Evolutionary conservation across 1,139 yeast species (phyloP).

Genomic region (Williopsis jadinii): DNA sequence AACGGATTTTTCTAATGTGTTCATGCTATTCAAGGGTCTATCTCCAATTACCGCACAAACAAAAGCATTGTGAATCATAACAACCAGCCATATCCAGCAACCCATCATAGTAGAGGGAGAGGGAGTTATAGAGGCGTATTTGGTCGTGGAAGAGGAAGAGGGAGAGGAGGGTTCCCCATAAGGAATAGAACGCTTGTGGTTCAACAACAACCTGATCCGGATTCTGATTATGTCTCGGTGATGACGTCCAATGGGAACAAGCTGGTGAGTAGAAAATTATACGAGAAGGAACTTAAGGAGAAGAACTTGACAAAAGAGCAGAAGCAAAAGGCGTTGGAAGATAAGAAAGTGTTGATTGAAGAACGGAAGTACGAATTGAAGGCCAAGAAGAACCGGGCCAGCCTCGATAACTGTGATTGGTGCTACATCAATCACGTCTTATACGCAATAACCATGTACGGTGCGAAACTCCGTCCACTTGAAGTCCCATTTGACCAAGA

Average conservation of each 20-base stretch:
- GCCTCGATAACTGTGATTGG: slow-evolving; percentile 33
- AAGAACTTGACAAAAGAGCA: slow-evolving; percentile 20
- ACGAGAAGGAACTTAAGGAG: slow-evolving; percentile 28
- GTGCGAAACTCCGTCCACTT: slow-evolving; percentile 30
- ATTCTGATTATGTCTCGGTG: slow-evolving; percentile 25
- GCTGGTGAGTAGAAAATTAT: slow-evolving; percentile 31
- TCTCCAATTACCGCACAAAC: background rate
- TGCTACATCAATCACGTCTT: slow-evolving; percentile 28
- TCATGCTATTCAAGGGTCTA: background rate
- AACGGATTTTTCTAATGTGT: background rate
- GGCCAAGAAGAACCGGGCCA: slow-evolving; percentile 24
- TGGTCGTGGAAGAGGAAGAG: slow-evolving; percentile 9
- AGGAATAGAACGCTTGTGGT: slow-evolving; percentile 28
- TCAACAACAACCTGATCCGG: slow-evolving; percentile 12
- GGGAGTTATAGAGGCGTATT: slow-evolving; percentile 6
- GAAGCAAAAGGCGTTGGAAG: slow-evolving; percentile 14
- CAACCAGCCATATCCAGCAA: background rate
- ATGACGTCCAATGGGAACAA: slow-evolving; percentile 32
- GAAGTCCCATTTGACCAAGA: slow-evolving; percentile 14
- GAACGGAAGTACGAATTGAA: slow-evolving; percentile 15
- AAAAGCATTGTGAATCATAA: background rate
- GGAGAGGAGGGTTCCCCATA: slow-evolving; percentile 7
- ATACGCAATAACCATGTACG: slow-evolving; percentile 32
- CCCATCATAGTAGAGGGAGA: background rate
- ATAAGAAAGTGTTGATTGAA: slow-evolving; percentile 9